Conservation (phyloP, 371 early-diverging fungal species). For the Capillidium heterosporum region DNA sequence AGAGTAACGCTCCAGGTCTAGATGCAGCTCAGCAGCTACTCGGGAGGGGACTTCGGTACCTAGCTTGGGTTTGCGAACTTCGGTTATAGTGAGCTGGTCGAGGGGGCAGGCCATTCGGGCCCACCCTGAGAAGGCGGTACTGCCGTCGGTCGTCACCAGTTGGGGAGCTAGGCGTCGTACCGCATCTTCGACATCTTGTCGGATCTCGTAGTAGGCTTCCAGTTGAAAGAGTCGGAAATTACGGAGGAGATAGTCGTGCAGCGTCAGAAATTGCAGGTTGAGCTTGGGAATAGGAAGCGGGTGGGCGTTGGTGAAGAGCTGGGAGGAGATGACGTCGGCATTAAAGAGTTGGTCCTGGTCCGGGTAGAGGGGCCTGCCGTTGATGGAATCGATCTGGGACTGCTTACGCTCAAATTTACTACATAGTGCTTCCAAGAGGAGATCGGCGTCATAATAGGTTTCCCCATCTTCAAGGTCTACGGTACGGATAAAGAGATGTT, state of each 20-base stretch:
- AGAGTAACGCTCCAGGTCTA: conserved; percentile 38
- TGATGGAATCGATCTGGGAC: conserved; percentile 49
- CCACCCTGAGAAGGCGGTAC: conserved; percentile 73
- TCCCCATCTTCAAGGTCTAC: conserved; percentile 4
- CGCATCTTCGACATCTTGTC: conserved; percentile 77
- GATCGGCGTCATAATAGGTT: conserved; percentile 15
- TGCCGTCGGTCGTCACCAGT: conserved; percentile 17
- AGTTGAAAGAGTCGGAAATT: conserved; percentile 65
- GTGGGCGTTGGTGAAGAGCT: conserved; percentile 41
- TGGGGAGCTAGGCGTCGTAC: conserved; percentile 56
- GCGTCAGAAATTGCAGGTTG: conserved; percentile 78
- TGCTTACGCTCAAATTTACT: conserved; percentile 33
- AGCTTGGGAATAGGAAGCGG: conserved; percentile 75
- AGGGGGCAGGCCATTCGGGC: conserved; percentile 74
- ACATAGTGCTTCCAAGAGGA: conserved; percentile 31
- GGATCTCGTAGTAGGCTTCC: conserved; percentile 62
- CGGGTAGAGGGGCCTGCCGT: conserved; percentile 58
- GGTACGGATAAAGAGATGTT: conserved; percentile 33
- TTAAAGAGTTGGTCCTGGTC: conserved; percentile 44
- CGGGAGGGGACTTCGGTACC: conserved; percentile 50
- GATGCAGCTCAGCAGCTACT: conserved; percentile 56
- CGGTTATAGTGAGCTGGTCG: conserved; percentile 34
- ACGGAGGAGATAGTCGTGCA: conserved; percentile 77
- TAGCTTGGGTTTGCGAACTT: conserved; percentile 54
- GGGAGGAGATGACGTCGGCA: conserved; percentile 21